These are phyloP conservation scores for Citrullus mucosospermus DNA, from an alignment of 306 rosid genomes.

Conservation along the genomic window DNA sequence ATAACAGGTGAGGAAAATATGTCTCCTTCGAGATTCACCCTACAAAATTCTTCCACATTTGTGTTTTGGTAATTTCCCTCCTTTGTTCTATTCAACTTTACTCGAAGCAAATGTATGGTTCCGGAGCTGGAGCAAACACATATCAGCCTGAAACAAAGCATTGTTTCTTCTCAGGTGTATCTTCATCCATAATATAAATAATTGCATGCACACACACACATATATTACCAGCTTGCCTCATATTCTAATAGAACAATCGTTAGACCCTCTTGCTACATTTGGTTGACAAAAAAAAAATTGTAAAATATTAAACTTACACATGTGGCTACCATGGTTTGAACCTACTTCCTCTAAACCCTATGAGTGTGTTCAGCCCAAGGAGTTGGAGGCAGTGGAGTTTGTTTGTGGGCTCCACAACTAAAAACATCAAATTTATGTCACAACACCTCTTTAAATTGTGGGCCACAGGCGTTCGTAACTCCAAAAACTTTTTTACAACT, in stretches of 20 bases:
- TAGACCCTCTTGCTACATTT: too few species aligned
- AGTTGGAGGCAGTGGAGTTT: too few species aligned
- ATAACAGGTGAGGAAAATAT: constrained; percentile 81
- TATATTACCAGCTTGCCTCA: not conserved
- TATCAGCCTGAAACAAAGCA: constrained; percentile 36
- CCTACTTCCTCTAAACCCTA: too few species aligned
- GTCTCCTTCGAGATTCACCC: constrained; percentile 42
- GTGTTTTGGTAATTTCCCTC: constrained; percentile 7
- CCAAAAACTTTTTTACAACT: too few species aligned
- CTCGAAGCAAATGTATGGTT: constrained; percentile 43
- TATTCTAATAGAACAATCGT: not conserved
- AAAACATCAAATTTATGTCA: too few species aligned
- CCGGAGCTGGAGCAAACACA: constrained; percentile 80
- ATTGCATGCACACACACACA: too few species aligned
- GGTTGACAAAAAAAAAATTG: not conserved
- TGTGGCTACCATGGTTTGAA: not conserved
- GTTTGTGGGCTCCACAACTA: too few species aligned
- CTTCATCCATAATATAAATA: not conserved
- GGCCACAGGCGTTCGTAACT: too few species aligned
- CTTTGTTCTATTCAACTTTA: constrained; percentile 8
- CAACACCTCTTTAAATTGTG: too few species aligned
- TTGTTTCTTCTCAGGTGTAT: not conserved
- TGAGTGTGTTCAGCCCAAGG: too few species aligned
- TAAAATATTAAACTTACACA: too few species aligned
- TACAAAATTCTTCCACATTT: constrained; percentile 46